Conservation (phyloP, 768 basidiomycete species). For the Lactifluus piperatus region DNA sequence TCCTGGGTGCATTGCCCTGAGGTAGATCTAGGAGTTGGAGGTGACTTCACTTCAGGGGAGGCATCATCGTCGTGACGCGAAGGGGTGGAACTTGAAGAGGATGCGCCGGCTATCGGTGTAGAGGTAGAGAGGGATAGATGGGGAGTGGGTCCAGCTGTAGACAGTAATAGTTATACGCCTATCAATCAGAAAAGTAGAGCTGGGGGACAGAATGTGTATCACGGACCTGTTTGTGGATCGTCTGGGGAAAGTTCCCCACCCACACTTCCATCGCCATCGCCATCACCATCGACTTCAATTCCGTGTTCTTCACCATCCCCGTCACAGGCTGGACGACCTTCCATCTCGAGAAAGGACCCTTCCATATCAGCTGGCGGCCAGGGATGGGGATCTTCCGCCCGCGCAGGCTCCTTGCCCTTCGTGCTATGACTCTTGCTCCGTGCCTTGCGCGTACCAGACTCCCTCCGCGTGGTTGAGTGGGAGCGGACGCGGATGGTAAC, state of each 20-base stretch:
- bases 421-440: constrained; percentile 7
- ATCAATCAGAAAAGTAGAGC: background rate
- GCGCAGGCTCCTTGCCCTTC: constrained; percentile 9
- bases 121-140: background rate
- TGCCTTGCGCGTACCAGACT: background rate
- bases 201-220: background rate
- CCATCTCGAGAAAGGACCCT: constrained; percentile 20
- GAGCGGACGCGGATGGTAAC: background rate
- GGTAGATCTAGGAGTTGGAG: background rate
- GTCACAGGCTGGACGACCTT: constrained; percentile 3
- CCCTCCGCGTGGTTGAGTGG: background rate
- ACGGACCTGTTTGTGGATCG: background rate
- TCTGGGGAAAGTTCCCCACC: background rate
- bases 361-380: background rate
- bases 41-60: background rate
- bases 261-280: background rate
- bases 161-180: background rate
- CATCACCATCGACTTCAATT: background rate
- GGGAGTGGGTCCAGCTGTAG: background rate
- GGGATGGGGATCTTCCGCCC: background rate
- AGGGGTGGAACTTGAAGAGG: background rate
- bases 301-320: background rate
- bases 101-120: background rate
- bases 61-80: background rate
- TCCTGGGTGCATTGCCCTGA: background rate